A percentile compares a stretch with the other conserved stretches of the same genome.
These are phyloP conservation scores for Peronospora belbahrii DNA, from an alignment of 352 stramenopile genomes.

Conservation along the genomic window DNA sequence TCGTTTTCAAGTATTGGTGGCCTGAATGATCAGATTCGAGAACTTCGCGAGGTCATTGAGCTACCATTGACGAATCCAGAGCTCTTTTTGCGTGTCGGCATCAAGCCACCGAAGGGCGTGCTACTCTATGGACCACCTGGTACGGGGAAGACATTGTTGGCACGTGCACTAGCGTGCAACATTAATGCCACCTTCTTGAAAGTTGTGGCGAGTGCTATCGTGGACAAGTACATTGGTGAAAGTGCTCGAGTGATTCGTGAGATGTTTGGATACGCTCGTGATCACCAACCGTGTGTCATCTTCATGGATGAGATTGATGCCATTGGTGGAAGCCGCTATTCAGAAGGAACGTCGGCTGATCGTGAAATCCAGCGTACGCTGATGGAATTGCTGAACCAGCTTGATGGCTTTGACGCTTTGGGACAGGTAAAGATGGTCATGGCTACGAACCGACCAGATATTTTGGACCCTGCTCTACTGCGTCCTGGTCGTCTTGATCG, in stretches of 20 bases:
- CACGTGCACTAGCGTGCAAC: constrained; percentile 96
- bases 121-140: constrained; percentile 97
- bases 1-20: constrained; percentile 97
- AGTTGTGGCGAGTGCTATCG: constrained; percentile 97
- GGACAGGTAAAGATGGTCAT: constrained; percentile 99
- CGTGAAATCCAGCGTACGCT: constrained; percentile 99
- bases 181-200: constrained; percentile 99
- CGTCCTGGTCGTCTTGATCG: constrained; percentile 96
- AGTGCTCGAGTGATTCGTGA: constrained; percentile 98
- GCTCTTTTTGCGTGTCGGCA: constrained; percentile 96
- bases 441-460: constrained; percentile 99
- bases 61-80: constrained; percentile 99
- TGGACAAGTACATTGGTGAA: constrained; percentile 99
- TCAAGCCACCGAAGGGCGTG: constrained; percentile 98
- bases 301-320: constrained; percentile 99
- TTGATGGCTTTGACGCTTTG: constrained; percentile 99
- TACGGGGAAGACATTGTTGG: constrained; percentile 98
- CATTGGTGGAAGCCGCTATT: constrained; percentile 97
- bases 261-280: constrained; percentile 96
- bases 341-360: constrained; percentile 92
- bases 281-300: constrained; percentile 99
- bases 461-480: constrained; percentile 97
- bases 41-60: constrained; percentile 95
- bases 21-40: constrained; percentile 98
- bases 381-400: constrained; percentile 99